Base-by-base conservation (phyloP, 1,284 basidiomycete species). In the Austroboletus rostrupii region DNA sequence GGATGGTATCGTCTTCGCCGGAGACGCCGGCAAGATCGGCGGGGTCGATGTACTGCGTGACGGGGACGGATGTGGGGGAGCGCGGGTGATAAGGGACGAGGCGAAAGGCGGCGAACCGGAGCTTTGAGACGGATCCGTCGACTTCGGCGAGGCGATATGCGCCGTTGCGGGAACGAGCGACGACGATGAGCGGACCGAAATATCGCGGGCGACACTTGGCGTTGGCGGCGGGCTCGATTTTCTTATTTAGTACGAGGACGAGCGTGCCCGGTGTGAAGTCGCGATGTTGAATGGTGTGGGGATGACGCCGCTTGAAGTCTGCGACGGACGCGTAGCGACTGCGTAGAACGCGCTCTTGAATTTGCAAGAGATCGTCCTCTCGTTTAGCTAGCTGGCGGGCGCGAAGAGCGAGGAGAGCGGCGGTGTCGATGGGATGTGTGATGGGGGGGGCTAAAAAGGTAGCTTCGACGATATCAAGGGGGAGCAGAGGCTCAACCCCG, bases 391-490 rank as follows among this genome's bases (percentile, higher is more conserved):
- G 12, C 35, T 19, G 35, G 12, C n/a, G 17, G 2, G n/a, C 35
- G 19, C 17, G 10, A 10, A 19, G 7, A 17, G 35, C 17, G 11
- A 37, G n/a, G 6, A 37, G 35, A 0, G 8, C 2, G 6, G 35
- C n/a, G 6, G 35, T 37, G 35, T n/a, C n/a, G 6, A 19, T 8
- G 1, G 8, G n/a, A 9, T 11, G n/a, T 8, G 35, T 8, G 5
- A 37, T 12, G 17, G 10, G 3, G 7, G 35, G 35, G n/a, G 12
- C 9, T 5, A 70, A 40, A 43, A 63, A 70, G 0, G 64, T 67
- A 1, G 63, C 60, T 54, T 71, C 60, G 11, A 53, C 28, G 2
- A 70, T 32, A 39, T 70, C 64, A n/a, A 70, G 57, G 0, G 61
- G 69, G 1, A 70, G 51, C 0, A 66, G 36, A 0, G 66, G 69